Percentiles rank a stretch among this genome's conserved stretches.
Evolutionary conservation across 2,329 filamentous ascomycete species (phyloP).

Genomic region (Alternaria viburni): DNA sequence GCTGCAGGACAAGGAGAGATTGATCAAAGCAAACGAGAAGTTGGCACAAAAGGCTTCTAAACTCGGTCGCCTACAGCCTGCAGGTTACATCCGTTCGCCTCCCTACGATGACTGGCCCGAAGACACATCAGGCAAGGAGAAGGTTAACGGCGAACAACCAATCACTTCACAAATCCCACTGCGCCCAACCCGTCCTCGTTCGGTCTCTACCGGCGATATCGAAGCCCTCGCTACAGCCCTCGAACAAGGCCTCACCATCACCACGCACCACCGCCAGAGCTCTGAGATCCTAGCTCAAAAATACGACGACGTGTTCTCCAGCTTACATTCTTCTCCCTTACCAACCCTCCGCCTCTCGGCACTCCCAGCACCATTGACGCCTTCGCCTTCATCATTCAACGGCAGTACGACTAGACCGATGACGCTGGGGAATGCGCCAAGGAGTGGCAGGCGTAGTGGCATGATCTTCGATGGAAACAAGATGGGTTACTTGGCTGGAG

Average conservation of each 20-base stretch:
- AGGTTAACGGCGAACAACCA: not conserved
- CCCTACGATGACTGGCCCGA: not conserved
- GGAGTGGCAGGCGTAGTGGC: not conserved
- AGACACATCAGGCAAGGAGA: not conserved
- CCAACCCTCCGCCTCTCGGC: not conserved
- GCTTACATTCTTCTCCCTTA: not conserved
- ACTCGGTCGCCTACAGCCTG: conserved; percentile 1
- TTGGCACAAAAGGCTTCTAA: conserved; percentile 6
- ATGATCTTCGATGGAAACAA: not conserved
- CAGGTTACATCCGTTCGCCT: not conserved
- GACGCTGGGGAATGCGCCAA: not conserved
- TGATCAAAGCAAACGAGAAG: conserved; percentile 13
- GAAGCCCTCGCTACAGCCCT: not conserved
- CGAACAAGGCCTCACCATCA: not conserved
- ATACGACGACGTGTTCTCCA: conserved; percentile 16
- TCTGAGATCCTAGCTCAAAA: not conserved
- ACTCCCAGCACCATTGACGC: not conserved
- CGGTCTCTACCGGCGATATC: not conserved
- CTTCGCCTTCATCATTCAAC: not conserved
- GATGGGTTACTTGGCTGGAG: not conserved
- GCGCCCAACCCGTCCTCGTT: not conserved
- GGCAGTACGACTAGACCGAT: not conserved
- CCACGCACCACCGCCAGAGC: not conserved
- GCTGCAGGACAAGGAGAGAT: conserved; percentile 1
- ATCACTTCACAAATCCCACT: not conserved